Evolutionary conservation across 495 filamentous ascomycete species (phyloP).

Genomic region (Penicillium paxilli): DNA sequence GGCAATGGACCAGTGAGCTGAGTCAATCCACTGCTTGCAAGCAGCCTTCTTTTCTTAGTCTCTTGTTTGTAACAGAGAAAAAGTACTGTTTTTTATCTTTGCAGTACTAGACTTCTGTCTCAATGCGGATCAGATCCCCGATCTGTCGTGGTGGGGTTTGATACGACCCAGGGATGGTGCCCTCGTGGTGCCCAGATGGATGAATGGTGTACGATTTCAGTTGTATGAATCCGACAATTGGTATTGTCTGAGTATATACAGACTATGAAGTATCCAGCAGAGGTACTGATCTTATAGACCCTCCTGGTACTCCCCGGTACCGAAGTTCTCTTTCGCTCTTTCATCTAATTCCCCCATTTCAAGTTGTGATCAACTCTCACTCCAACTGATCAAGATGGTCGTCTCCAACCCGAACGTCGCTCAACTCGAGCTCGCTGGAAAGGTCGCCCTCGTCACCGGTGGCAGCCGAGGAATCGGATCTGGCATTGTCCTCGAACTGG

Average conservation of each 20-base stretch:
- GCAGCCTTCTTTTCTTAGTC: background rate
- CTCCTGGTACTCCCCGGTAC: too few species aligned
- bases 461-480: slow-evolving; percentile 72
- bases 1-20: slow-evolving; percentile 3
- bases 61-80: too few species aligned
- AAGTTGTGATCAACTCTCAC: background rate
- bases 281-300: too few species aligned
- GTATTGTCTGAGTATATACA: background rate
- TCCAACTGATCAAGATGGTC: slow-evolving; percentile 19
- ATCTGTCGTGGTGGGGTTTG: background rate
- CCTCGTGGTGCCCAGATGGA: background rate
- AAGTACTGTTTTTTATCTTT: too few species aligned
- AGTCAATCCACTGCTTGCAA: background rate
- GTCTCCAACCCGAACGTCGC: slow-evolving; percentile 12
- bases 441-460: slow-evolving; percentile 74
- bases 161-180: background rate
- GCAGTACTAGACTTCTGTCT: too few species aligned
- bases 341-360: background rate
- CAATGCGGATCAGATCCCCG: background rate
- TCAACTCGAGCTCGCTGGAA: slow-evolving; percentile 51
- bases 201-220: background rate
- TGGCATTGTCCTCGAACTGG: slow-evolving; percentile 76
- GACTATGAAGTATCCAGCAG: background rate
- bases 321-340: too few species aligned
- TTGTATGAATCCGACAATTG: background rate